phyloP scores from a whole-genome alignment of 1,284 basidiomycete genomes.

The Tylopilus orsonianus region DNA sequence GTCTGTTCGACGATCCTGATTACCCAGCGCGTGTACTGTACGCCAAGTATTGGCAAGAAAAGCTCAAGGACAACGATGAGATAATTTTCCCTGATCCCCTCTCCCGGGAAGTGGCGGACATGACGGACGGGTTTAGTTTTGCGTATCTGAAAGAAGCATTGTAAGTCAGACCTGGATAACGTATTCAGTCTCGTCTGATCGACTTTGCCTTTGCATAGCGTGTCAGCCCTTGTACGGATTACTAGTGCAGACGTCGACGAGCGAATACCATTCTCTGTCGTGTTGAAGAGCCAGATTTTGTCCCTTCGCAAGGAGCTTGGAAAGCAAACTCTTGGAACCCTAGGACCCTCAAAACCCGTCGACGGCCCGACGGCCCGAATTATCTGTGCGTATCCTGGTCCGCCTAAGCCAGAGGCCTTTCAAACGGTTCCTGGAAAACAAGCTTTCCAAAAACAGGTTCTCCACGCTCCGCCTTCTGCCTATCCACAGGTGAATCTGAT shows the following conservation, averaged over 20 bases:
- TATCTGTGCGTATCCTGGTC: not conserved
- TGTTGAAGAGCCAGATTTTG: conserved; percentile 58
- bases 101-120: conserved; percentile 55
- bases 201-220: conserved; percentile 39
- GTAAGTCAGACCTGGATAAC: conserved; percentile 43
- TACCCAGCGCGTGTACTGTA: conserved; percentile 64
- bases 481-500: conserved; percentile 33
- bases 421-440: not conserved
- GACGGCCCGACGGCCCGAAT: not conserved
- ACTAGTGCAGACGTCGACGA: conserved; percentile 48
- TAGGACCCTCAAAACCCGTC: no score
- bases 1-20: conserved; percentile 66
- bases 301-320: conserved; percentile 60
- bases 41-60: conserved; percentile 74
- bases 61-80: conserved; percentile 58
- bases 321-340: no score
- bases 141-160: conserved; percentile 85
- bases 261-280: conserved; percentile 47
- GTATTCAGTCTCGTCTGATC: not conserved
- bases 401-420: no score
- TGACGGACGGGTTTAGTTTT: conserved; percentile 71
- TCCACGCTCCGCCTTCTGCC: conserved; percentile 25
- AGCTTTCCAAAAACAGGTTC: conserved; percentile 5
- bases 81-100: conserved; percentile 68
- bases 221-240: conserved; percentile 60